Base-by-base conservation (phyloP, 2,329 filamentous ascomycete genomes). In the Microthyrium microscopicum region DNA sequence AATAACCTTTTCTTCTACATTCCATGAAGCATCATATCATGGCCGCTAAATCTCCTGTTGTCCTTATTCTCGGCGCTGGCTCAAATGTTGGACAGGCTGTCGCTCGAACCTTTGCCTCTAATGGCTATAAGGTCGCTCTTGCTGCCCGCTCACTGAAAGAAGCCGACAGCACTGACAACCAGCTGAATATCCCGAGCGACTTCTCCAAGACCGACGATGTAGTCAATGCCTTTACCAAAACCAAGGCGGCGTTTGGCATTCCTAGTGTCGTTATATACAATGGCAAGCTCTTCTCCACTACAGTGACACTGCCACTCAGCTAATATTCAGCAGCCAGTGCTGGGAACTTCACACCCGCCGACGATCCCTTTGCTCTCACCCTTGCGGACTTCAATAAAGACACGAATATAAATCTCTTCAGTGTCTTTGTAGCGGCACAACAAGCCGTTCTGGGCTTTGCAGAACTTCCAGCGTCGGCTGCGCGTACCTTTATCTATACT, bases 251-350 rank as follows among this genome's bases (percentile, higher is more conserved):
- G 18, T 40, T 57, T 5, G 49, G 54, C 13, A 33, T 47, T n/a
- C 59, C 60, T 5, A 55, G 51, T 35, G 59, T 64, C 2, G 53
- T 63, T 4, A 47, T 62, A 3, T 62, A 61, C 37, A 63, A 61
- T 41, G 46, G 46, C 51, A 33, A 39, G 40, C 29, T 12, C 19
- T n/a, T 19, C 19, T 18, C 16, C 11, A 19, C 35, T 30, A 13
- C n/a, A n/a, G n/a, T n/a, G n/a, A n/a, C n/a, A n/a, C n/a, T n/a
- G n/a, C n/a, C n/a, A n/a, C n/a, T n/a, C n/a, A n/a, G n/a, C n/a
- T n/a, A n/a, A n/a, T n/a, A n/a, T n/a, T n/a, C n/a, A 3, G 17
- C 17, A 52, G 49, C 41, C 33, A 40, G 35, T 26, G 41, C 43
- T 20, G 34, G 29, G 11, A 47, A 39, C 11, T 37, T 35, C 25